Conservation (phyloP, 73 alveolate species). For the Effrenium voratum region DNA sequence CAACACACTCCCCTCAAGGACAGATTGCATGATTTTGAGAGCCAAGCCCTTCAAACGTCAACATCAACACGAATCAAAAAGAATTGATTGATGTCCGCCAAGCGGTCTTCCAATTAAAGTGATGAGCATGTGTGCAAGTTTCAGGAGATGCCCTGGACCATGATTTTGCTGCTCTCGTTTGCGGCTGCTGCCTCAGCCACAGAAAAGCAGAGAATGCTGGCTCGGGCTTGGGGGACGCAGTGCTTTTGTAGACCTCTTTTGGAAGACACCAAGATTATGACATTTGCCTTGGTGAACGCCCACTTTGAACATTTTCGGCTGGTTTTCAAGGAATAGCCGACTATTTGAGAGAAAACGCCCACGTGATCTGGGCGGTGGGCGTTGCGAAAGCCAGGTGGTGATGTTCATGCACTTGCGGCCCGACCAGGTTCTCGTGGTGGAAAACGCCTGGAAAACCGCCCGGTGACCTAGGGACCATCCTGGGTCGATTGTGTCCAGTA, state of each 20-base stretch:
- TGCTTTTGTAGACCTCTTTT: no score
- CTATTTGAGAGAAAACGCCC: neutral
- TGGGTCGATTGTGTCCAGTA: no score
- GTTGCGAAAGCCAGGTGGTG: neutral
- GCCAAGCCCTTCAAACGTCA: no score
- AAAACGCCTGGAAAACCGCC: constrained; percentile 52
- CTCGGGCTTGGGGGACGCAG: no score
- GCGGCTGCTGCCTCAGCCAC: constrained; percentile 1
- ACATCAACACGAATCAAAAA: neutral
- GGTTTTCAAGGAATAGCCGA: neutral
- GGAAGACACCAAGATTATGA: no score
- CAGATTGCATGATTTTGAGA: no score
- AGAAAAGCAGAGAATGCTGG: no score
- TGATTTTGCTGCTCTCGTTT: constrained; percentile 48
- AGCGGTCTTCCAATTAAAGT: neutral
- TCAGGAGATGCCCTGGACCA: constrained; percentile 91
- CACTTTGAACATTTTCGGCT: no score
- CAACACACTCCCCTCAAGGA: no score
- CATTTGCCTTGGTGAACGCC: no score
- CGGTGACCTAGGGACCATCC: no score
- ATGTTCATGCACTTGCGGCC: constrained; percentile 68
- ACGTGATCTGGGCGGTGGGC: neutral
- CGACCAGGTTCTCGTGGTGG: constrained; percentile 39
- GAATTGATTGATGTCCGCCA: neutral
- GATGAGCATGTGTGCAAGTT: neutral